Evolutionary conservation across 73 alveolate genomes (phyloP).

Genomic region (Durusdinium trenchii): DNA sequence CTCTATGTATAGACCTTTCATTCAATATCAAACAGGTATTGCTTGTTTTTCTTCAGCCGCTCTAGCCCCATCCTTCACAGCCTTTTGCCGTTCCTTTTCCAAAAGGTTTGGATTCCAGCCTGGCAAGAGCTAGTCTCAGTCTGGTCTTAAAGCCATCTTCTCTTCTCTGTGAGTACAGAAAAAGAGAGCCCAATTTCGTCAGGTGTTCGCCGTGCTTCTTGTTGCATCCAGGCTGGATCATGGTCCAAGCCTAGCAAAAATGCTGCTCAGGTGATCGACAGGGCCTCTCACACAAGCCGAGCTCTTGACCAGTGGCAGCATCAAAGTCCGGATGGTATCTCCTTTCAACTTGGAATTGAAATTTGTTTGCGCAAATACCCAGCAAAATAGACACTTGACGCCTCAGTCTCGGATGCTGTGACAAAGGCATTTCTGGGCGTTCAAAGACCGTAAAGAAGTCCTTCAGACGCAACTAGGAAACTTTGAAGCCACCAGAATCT

Average conservation of each 20-base stretch:
- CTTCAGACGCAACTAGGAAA: no score
- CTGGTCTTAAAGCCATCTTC: no score
- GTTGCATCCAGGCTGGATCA: slow-evolving; percentile 78
- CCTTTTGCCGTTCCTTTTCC: slow-evolving; percentile 21
- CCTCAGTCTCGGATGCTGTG: slow-evolving; percentile 81
- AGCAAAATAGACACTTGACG: background rate
- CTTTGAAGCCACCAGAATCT: no score
- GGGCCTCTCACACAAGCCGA: background rate
- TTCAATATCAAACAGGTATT: no score
- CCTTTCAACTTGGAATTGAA: background rate
- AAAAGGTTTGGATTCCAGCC: slow-evolving; percentile 61
- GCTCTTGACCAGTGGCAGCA: slow-evolving; percentile 31
- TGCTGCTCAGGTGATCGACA: background rate
- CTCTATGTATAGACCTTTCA: no score
- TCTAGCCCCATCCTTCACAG: slow-evolving; percentile 64
- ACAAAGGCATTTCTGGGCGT: slow-evolving; percentile 58
- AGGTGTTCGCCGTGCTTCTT: slow-evolving; percentile 37
- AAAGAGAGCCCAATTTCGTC: no score
- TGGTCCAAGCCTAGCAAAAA: slow-evolving; percentile 66
- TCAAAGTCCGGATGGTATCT: slow-evolving; percentile 81
- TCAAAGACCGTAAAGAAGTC: slow-evolving; percentile 61
- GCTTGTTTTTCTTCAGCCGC: no score
- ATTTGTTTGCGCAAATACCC: background rate
- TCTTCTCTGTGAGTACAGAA: no score
- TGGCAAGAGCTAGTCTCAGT: no score